Percentiles rank a stretch among this genome's conserved stretches.
These are phyloP conservation scores for Jacaranda mimosifolia DNA, from an alignment of 257 asterid genomes.

Conservation along the genomic window DNA sequence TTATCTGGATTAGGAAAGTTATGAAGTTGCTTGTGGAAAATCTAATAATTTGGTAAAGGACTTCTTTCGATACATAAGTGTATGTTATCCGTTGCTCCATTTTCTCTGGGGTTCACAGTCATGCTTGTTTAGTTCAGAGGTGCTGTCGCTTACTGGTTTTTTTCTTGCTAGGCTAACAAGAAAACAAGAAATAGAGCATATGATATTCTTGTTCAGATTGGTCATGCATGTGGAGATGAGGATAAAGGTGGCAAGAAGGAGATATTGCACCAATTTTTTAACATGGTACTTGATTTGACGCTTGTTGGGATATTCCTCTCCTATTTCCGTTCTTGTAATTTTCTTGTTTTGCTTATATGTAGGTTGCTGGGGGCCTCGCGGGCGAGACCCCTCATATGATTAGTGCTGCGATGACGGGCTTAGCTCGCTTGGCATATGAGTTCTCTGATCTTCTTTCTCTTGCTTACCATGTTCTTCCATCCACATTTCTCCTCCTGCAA, in stretches of 20 bases:
- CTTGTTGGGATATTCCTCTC: constrained; percentile 17
- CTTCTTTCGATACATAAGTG: not conserved
- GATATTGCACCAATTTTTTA: constrained; percentile 64
- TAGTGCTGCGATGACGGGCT: constrained; percentile 94
- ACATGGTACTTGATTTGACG: constrained; percentile 62
- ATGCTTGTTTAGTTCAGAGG: constrained; percentile 17
- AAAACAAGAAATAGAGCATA: constrained; percentile 95
- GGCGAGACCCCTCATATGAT: constrained; percentile 94
- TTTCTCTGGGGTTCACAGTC: not conserved
- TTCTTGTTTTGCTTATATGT: constrained; percentile 25
- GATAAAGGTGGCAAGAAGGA: constrained; percentile 73
- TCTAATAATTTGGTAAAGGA: not conserved
- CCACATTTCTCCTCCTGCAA: constrained; percentile 81
- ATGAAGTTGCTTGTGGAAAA: not conserved
- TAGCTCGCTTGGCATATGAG: constrained; percentile 98
- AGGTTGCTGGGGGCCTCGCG: constrained; percentile 96
- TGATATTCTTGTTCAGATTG: constrained; percentile 90
- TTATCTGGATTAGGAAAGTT: not conserved
- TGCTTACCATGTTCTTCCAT: constrained; percentile 80
- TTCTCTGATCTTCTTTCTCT: constrained; percentile 83
- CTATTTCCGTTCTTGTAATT: constrained; percentile 23
- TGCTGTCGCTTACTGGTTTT: constrained; percentile 25
- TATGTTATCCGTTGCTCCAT: not conserved
- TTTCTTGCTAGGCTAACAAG: constrained; percentile 73
- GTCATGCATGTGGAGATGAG: constrained; percentile 85